Percentiles rank a stretch among this genome's conserved stretches.
Conservation (phyloP, 192 early-diverging fungal genomes). For the Linderina pennispora region DNA sequence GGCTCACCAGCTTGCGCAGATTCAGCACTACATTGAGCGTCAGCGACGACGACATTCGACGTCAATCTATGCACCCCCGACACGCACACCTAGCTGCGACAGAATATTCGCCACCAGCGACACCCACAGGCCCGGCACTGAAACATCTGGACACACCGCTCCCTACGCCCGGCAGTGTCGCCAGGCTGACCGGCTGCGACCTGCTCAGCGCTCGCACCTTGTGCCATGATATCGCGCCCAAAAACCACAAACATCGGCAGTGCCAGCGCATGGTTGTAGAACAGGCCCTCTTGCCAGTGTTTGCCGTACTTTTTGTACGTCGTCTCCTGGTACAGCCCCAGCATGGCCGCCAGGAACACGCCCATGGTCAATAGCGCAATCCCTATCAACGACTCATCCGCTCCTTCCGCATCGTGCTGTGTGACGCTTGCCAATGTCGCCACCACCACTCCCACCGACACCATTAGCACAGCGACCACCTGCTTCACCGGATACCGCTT, state of each 20-base stretch:
- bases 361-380: slow-evolving; percentile 63
- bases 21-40: slow-evolving; percentile 84
- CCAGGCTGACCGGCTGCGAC: slow-evolving; percentile 43
- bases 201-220: slow-evolving; percentile 38
- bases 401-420: slow-evolving; percentile 3
- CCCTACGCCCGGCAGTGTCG: background rate
- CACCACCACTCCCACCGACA: slow-evolving; percentile 68
- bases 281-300: slow-evolving; percentile 84
- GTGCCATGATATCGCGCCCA: slow-evolving; percentile 54
- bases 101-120: slow-evolving; percentile 63
- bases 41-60: slow-evolving; percentile 67
- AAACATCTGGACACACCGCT: too few relatives aligned
- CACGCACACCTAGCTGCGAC: slow-evolving; percentile 87
- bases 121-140: slow-evolving; percentile 64
- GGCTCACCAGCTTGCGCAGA: slow-evolving; percentile 76
- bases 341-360: slow-evolving; percentile 67
- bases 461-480: slow-evolving; percentile 61
- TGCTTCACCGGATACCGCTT: slow-evolving; percentile 54
- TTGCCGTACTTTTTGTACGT: slow-evolving; percentile 73
- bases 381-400: slow-evolving; percentile 57
- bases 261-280: slow-evolving; percentile 80
- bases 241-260: slow-evolving; percentile 77
- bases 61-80: slow-evolving; percentile 80
- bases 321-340: slow-evolving; percentile 78
- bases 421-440: slow-evolving; percentile 51